Percentiles rank a stretch among this genome's conserved stretches.
Conservation (phyloP, 2,329 filamentous ascomycete genomes). For the Taxawa tesnikishii region DNA sequence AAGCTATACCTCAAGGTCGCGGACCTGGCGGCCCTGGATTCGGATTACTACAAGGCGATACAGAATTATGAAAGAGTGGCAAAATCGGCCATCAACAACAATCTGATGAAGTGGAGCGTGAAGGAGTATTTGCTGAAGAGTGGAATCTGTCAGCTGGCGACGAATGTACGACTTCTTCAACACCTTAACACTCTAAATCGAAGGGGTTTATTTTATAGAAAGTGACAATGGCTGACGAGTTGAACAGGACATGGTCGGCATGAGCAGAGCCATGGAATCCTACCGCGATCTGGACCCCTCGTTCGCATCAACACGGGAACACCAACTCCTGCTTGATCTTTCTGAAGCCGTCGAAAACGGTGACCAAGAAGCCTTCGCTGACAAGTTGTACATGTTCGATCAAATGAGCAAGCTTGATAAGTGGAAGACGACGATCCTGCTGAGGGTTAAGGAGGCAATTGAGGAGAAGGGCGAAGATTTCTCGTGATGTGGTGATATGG, state of each 20-base stretch:
- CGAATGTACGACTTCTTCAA: constrained; percentile 26
- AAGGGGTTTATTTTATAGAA: not conserved
- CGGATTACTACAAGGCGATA: constrained; percentile 75
- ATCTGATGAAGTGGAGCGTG: constrained; percentile 84
- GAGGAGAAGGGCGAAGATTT: constrained; percentile 60
- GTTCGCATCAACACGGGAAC: constrained; percentile 68
- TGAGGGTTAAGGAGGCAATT: constrained; percentile 74
- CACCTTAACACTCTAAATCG: not conserved
- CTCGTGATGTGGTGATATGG: constrained; percentile 43
- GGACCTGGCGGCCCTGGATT: constrained; percentile 70
- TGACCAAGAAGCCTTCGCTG: constrained; percentile 71
- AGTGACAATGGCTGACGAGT: not conserved
- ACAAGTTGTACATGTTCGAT: constrained; percentile 81
- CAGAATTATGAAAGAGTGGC: constrained; percentile 76
- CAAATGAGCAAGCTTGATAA: constrained; percentile 89
- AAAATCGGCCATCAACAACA: constrained; percentile 64
- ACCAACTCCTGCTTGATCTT: constrained; percentile 69
- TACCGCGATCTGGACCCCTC: constrained; percentile 70
- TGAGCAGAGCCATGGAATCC: constrained; percentile 66
- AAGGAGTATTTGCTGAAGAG: constrained; percentile 95
- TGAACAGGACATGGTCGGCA: constrained; percentile 57
- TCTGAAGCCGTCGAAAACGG: constrained; percentile 61
- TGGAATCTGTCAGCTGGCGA: constrained; percentile 75
- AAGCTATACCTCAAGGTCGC: constrained; percentile 89
- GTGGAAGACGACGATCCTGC: constrained; percentile 84